Evolutionary conservation across 202 grass and related monocot species (phyloP).

Genomic region (Miscanthus sacchariflorus): DNA sequence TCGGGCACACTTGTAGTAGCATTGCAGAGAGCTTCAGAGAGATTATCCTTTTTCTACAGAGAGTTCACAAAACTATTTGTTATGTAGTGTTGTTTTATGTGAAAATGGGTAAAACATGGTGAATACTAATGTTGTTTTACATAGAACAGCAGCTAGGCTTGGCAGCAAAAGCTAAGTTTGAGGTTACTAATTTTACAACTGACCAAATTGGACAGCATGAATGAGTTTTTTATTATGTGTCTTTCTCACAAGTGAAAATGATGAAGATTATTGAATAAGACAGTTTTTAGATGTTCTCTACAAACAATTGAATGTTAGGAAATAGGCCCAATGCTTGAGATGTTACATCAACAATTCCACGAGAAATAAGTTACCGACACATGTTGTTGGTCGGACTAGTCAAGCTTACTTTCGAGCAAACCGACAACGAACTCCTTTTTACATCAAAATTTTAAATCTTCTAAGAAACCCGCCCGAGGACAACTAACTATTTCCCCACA

Average conservation of each 20-base stretch:
- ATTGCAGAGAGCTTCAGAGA: too few species aligned
- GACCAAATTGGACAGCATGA: too few species aligned
- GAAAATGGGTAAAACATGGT: neutral
- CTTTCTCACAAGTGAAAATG: neutral
- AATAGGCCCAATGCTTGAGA: neutral
- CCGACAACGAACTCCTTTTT: neutral
- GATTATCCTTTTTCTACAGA: neutral
- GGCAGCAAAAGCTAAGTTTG: neutral
- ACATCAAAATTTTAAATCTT: neutral
- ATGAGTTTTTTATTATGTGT: neutral
- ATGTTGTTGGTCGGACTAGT: neutral
- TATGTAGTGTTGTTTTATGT: neutral
- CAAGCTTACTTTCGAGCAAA: neutral
- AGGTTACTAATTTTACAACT: too few species aligned
- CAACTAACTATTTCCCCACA: neutral
- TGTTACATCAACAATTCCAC: neutral
- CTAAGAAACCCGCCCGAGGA: neutral
- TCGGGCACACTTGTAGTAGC: neutral
- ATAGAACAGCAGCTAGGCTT: neutral
- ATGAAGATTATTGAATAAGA: neutral
- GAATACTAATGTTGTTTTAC: neutral
- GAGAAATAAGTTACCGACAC: neutral
- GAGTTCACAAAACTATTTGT: neutral
- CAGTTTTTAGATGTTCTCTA: neutral
- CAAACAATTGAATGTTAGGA: neutral